Evolutionary conservation across 495 filamentous ascomycete genomes (phyloP).

Genomic region (Rostrohypoxylon terebratum): DNA sequence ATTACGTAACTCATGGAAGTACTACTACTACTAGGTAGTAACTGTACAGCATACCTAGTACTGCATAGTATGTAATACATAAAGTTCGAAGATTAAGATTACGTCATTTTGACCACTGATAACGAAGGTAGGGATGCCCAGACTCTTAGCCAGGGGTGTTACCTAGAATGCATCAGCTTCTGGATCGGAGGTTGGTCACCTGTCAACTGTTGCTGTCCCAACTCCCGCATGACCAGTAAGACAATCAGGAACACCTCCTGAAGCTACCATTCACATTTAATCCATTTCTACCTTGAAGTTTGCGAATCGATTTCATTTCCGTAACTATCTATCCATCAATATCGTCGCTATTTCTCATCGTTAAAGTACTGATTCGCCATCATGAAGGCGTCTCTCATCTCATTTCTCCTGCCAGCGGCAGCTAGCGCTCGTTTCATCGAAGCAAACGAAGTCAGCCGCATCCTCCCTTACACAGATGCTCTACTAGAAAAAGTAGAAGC

Average conservation of each 20-base stretch:
- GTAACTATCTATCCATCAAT: conserved; percentile 13
- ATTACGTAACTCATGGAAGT: too few species aligned
- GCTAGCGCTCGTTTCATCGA: conserved; percentile 65
- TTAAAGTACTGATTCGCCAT: conserved; percentile 47
- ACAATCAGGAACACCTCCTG: conserved; percentile 8
- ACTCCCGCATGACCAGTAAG: conserved; percentile 18
- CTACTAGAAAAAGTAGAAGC: conserved; percentile 50
- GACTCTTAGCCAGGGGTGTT: conserved; percentile 16
- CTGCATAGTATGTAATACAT: background rate
- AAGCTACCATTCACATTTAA: background rate
- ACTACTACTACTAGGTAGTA: too few species aligned
- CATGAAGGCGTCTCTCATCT: conserved; percentile 60
- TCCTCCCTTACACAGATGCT: conserved; percentile 53
- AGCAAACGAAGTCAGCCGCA: conserved; percentile 56
- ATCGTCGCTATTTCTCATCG: background rate
- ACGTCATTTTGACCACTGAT: conserved; percentile 35
- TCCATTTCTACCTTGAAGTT: conserved; percentile 2
- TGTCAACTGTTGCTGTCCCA: conserved; percentile 32
- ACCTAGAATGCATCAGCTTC: conserved; percentile 26
- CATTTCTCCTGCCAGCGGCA: conserved; percentile 61
- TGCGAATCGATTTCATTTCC: background rate
- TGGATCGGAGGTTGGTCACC: conserved; percentile 18
- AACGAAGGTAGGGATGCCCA: background rate
- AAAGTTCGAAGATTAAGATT: background rate
- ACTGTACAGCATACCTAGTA: too few species aligned